A percentile compares a stretch with the other conserved stretches of the same genome.
phyloP scores from a whole-genome alignment of 2,329 filamentous ascomycete genomes.

The Fusarium longipes region DNA sequence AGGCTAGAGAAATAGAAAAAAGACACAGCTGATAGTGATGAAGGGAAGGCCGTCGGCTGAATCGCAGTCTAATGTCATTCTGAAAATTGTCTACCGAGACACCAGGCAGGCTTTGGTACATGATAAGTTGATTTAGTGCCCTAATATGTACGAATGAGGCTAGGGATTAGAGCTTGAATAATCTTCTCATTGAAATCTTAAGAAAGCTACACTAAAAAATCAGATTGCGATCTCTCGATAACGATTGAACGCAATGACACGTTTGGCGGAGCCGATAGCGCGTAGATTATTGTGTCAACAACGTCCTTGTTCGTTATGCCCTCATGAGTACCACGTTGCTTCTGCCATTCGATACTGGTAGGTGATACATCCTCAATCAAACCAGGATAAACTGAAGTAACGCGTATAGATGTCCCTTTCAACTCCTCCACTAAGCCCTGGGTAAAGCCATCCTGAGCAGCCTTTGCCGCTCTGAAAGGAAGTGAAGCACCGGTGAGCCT shows the following conservation, averaged over 20 bases:
- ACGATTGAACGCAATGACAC: background rate
- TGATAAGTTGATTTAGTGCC: no score
- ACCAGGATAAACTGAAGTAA: background rate
- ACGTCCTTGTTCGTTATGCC: background rate
- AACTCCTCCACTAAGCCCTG: background rate
- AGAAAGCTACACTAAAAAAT: background rate
- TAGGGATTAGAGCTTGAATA: no score
- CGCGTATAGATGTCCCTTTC: background rate
- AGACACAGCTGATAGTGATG: no score
- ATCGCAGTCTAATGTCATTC: no score
- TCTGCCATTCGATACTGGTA: fast-evolving
- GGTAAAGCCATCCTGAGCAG: conserved; percentile 2
- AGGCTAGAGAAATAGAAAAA: no score
- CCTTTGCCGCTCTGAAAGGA: background rate
- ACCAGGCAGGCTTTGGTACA: no score
- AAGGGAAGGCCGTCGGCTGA: no score
- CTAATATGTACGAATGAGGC: no score
- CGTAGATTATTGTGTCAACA: fast-evolving
- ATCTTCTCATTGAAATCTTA: no score
- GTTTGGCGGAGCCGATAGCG: background rate
- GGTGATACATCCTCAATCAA: conserved; percentile 6
- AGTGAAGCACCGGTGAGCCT: background rate
- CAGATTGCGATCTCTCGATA: background rate
- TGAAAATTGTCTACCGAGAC: no score
- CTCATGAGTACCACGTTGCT: background rate